A percentile compares a stretch with the other conserved stretches of the same genome.
Conservation (phyloP, 495 filamentous ascomycete genomes). For the Penicillium turbatum region DNA sequence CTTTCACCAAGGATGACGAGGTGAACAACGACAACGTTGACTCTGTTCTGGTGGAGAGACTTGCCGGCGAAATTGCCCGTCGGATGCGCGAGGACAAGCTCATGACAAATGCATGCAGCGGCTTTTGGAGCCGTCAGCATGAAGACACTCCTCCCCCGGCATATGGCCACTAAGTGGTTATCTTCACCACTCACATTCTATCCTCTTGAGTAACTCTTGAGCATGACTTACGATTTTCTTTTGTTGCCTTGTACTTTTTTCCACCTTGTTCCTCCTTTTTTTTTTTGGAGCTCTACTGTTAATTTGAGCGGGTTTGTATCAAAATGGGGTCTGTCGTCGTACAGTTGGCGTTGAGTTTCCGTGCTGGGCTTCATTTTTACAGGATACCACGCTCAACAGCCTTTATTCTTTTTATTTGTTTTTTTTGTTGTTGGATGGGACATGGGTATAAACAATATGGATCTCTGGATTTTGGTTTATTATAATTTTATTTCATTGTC, state of each 20-base stretch:
- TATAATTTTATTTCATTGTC: background rate
- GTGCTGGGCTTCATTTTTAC: conserved; percentile 14
- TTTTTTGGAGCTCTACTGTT: conserved; percentile 5
- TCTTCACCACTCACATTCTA: conserved; percentile 1
- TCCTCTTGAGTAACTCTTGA: conserved; percentile 26
- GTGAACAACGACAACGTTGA: conserved; percentile 59
- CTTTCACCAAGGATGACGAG: conserved; percentile 32
- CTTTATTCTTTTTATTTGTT: conserved; percentile 16
- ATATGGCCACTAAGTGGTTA: conserved; percentile 38
- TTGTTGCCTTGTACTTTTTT: conserved; percentile 10
- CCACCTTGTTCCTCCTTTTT: conserved; percentile 9
- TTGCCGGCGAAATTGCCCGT: conserved; percentile 84
- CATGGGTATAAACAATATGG: conserved; percentile 3
- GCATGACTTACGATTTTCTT: conserved; percentile 34
- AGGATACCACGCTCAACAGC: conserved; percentile 29
- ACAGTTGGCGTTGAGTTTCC: conserved; percentile 18
- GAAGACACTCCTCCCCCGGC: conserved; percentile 44
- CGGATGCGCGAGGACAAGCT: conserved; percentile 72
- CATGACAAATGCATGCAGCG: conserved; percentile 32
- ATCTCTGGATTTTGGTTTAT: conserved; percentile 1
- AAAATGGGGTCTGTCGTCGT: conserved; percentile 18
- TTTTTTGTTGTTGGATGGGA: conserved; percentile 4
- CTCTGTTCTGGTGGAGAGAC: conserved; percentile 83
- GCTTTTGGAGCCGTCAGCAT: conserved; percentile 39
- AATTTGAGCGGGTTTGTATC: conserved; percentile 27